Evolutionary conservation across 2,329 filamentous ascomycete genomes (phyloP), one percentile per base, ranked within the genome.

Genomic region (Alternaria brassicicola): DNA sequence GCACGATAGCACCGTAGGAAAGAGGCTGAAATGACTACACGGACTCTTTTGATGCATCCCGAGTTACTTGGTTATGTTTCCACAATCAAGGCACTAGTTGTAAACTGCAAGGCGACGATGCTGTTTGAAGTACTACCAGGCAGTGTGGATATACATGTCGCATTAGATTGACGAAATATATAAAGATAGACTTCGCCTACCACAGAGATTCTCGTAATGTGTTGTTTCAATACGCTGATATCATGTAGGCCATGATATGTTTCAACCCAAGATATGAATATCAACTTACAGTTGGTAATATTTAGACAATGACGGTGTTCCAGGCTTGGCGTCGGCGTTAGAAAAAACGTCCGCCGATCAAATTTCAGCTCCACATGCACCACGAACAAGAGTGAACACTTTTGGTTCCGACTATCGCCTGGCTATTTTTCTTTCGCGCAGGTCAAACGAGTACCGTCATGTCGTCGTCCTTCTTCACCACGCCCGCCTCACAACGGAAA

Each of bases 381-480:
- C 46, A 58, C 62, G 43, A 47, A 47, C 31, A 33, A 28, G 25
- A 26, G 25, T 6, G 25, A 26, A 7, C 25, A 26, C 28, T 30
- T 30, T 30, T 30, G 28, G 28, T 57, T 31, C 52, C 41, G 47
- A 41, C 55, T 55, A 30, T n/a, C 35, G 3, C 35, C n/a, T 4
- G 4, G 7, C 50, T 38, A 57, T 3, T 3, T 9, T 10, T 10
- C 28, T 31, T 7, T 31, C 4, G 30, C 30, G 4, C 30, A 31
- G 30, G 35, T 15, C 28, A 30, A 38, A 19, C 35, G n/a, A 39
- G 58, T 46, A 30, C 53, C 62, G 56, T 65, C 49, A 77, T 77
- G 75, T 96, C 94, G 72, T 96, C 94, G 71, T 97, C 93, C 36
- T 99, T 98, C 80, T 99, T 99, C 80, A 97, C 93, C 50, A 83